Evolutionary conservation across 2,329 filamentous ascomycete species (phyloP).

Genomic region (Fusarium nygamai): DNA sequence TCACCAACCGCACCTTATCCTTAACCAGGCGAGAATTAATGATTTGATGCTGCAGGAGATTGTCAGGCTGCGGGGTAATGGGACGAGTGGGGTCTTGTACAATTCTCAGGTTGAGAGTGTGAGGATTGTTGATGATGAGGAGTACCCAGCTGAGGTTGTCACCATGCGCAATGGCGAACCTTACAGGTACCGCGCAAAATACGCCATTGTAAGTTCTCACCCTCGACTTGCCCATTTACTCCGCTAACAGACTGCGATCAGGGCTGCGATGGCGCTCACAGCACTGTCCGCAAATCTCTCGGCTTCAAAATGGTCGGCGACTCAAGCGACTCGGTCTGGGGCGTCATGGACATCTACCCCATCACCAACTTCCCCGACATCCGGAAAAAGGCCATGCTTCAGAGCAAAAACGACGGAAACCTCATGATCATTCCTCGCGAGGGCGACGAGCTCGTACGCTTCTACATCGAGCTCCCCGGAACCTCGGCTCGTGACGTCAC

Average conservation of each 20-base stretch:
- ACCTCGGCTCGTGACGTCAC: conserved; percentile 14
- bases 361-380: conserved; percentile 44
- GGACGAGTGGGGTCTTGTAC: conserved; percentile 12
- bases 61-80: neutral
- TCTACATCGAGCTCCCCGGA: conserved; percentile 34
- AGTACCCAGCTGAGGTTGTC: conserved; percentile 23
- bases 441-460: conserved; percentile 35
- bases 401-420: conserved; percentile 33
- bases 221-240: rapidly evolving
- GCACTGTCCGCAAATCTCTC: conserved; percentile 37
- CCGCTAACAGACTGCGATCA: rapidly evolving
- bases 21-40: conserved; percentile 57
- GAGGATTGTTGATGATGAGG: neutral
- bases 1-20: conserved; percentile 71
- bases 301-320: conserved; percentile 42
- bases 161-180: neutral
- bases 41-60: conserved; percentile 36
- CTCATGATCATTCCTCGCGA: conserved; percentile 44
- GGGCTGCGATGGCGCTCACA: conserved; percentile 41
- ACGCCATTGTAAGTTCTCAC: conserved; percentile 23
- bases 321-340: conserved; percentile 44
- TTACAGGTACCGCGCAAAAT: conserved; percentile 22
- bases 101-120: conserved; percentile 31
- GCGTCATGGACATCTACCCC: conserved; percentile 41
- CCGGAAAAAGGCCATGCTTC: conserved; percentile 44